Evolutionary conservation across 1,284 basidiomycete genomes (phyloP), one percentile per base, ranked within the genome.

Genomic region (Malassezia pachydermatis): DNA sequence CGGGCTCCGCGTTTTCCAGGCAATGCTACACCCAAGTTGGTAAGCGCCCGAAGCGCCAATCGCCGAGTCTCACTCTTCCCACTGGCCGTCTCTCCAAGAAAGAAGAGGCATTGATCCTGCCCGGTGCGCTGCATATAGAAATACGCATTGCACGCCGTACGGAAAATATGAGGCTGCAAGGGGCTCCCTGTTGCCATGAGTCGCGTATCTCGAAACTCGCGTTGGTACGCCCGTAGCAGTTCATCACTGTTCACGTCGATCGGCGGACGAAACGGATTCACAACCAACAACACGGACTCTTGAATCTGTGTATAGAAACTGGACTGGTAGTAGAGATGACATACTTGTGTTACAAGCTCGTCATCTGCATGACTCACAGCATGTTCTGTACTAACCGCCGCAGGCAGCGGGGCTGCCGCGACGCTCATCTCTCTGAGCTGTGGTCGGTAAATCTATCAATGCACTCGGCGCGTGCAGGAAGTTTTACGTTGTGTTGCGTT

Each of bases 101-200:
- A 60, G 40, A 70, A 52, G 25, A 98, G 79, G 51, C 82, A 81
- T 75, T 96, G 89, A 73, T 98, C 92, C 75, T 94, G 87, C 1
- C 81, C 80, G 0, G 90, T 96, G 59, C 92, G 78, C 42, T 82
- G 78, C 88, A 96, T 95, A 75, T 96, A 88, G 73, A 89, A 95
- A 75, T 94, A 96, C 10, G 87, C 84, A 75, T 85, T 84, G 68
- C 88, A 84, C 6, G 86, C 85, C 30, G 86, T 77, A 57, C 87
- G 82, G 73, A 92, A 96, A 46, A 96, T 82, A 67, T 89, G 87
- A 1, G 86, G 86, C 0, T 81, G 79, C 0, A 83, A 75, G 16
- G 47, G 17, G 9, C 40, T 36, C 20, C 47, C 51, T 24, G 57
- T 49, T 20, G 41, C 48, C 37, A 50, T 57, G 37, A 60, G 55